Conservation (phyloP, 306 rosid species). For the Cicer cuneatum region DNA sequence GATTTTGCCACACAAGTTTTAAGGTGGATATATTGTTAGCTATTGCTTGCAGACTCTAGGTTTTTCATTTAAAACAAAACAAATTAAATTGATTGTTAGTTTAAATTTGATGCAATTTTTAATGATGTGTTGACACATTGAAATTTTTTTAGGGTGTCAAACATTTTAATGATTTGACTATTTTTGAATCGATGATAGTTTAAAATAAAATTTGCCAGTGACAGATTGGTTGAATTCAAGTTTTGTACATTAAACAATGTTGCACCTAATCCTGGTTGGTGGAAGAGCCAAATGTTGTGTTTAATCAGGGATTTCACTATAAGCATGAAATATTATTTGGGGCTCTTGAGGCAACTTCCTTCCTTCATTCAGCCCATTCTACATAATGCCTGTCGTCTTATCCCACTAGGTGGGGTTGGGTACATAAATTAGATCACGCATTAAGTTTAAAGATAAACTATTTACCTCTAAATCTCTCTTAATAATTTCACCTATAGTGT, state of each 20-base stretch:
- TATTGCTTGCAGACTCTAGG: background rate
- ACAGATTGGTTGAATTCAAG: slow-evolving; percentile 27
- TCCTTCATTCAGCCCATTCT: too few relatives aligned
- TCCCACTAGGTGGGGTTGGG: too few relatives aligned
- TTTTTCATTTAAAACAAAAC: too few relatives aligned
- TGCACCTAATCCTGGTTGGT: slow-evolving; percentile 6
- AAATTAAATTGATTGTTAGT: background rate
- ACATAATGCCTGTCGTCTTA: too few relatives aligned
- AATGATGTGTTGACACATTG: background rate
- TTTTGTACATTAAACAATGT: slow-evolving; percentile 14
- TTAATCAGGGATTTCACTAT: too few relatives aligned
- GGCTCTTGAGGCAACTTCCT: too few relatives aligned
- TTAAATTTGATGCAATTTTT: background rate
- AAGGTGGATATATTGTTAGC: background rate
- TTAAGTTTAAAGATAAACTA: too few relatives aligned
- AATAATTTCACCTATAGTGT: too few relatives aligned
- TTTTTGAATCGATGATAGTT: background rate
- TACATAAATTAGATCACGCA: too few relatives aligned
- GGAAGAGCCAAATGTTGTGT: slow-evolving; percentile 22
- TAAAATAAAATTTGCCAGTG: background rate
- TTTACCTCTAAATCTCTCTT: too few relatives aligned
- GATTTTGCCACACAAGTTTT: background rate
- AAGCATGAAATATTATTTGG: too few relatives aligned
- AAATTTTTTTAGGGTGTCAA: background rate
- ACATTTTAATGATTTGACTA: background rate